These are phyloP conservation scores for Neonectria hederae DNA, from an alignment of 2,329 filamentous ascomycete species.

Conservation along the genomic window DNA sequence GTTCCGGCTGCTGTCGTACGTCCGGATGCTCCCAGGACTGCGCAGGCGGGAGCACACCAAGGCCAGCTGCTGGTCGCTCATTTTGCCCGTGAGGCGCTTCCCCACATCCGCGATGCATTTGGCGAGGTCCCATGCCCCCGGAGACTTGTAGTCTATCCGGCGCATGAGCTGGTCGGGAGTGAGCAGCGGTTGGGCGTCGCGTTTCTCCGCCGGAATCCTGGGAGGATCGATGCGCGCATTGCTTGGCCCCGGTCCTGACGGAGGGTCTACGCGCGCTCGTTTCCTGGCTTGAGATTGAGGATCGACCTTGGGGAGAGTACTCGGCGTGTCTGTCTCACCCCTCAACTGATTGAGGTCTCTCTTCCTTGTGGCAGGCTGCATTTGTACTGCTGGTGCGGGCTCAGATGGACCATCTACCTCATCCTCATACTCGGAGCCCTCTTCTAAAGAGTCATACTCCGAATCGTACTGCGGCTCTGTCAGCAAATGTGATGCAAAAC, in stretches of 20 bases:
- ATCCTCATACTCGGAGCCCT: constrained; percentile 10
- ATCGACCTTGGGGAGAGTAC: constrained; percentile 12
- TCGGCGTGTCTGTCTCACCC: constrained; percentile 26
- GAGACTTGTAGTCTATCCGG: constrained; percentile 16
- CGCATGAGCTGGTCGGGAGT: constrained; percentile 27
- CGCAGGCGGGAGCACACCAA: constrained; percentile 29
- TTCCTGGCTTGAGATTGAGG: constrained; percentile 25
- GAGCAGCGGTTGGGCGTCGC: not conserved
- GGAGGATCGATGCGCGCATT: not conserved
- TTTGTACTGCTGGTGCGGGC: not conserved
- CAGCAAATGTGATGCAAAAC: not conserved
- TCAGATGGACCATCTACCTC: not conserved
- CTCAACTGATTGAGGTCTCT: constrained; percentile 21
- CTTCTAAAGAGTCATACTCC: constrained; percentile 1
- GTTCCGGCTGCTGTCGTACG: not conserved
- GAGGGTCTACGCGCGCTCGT: constrained; percentile 24
- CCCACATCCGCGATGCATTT: constrained; percentile 32
- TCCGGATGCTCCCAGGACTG: not conserved
- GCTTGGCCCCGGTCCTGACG: not conserved
- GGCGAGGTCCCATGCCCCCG: constrained; percentile 20
- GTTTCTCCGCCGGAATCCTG: not conserved
- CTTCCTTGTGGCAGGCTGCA: constrained; percentile 23
- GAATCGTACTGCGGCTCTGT: constrained; percentile 27
- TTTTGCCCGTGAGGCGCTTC: constrained; percentile 24
- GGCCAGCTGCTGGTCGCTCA: constrained; percentile 27